Conservation (phyloP, 352 stramenopile genomes). For the Globisporangium yorkense region DNA sequence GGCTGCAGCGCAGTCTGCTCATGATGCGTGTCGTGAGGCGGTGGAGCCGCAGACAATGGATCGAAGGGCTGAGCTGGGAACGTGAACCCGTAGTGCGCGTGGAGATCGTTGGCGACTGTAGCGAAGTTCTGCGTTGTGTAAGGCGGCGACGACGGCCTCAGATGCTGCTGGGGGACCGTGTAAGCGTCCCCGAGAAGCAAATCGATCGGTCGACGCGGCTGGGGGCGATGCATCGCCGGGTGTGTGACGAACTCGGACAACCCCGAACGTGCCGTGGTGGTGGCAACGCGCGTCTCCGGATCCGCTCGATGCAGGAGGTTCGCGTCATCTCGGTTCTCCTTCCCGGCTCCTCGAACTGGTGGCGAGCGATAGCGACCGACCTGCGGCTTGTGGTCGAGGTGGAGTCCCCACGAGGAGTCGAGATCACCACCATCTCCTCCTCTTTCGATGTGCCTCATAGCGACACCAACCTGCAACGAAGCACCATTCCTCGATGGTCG, state of each 20-base stretch:
- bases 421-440: not conserved
- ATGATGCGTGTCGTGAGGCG: not conserved
- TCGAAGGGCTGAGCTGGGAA: slow-evolving; percentile 9
- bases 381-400: not conserved
- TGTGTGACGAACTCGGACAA: slow-evolving; percentile 30
- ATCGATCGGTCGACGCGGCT: slow-evolving; percentile 28
- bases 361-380: slow-evolving; percentile 2
- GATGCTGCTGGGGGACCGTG: not conserved
- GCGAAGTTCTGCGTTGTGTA: not conserved
- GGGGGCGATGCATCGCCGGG: slow-evolving; percentile 21
- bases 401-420: not conserved
- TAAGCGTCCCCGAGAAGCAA: slow-evolving; percentile 14
- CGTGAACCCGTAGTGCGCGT: slow-evolving; percentile 10
- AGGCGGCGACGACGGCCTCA: not conserved
- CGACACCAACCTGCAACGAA: not conserved
- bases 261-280: not conserved
- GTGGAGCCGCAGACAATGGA: not conserved
- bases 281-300: not conserved
- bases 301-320: not conserved
- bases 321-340: slow-evolving; percentile 3
- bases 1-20: too few relatives aligned
- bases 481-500: not conserved
- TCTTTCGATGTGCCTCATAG: not conserved
- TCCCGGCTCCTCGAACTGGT: not conserved
- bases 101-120: not conserved